A percentile compares a stretch with the other conserved stretches of the same genome.
Conservation (phyloP, 2,329 filamentous ascomycete species). For the Laburnicola sp. region DNA sequence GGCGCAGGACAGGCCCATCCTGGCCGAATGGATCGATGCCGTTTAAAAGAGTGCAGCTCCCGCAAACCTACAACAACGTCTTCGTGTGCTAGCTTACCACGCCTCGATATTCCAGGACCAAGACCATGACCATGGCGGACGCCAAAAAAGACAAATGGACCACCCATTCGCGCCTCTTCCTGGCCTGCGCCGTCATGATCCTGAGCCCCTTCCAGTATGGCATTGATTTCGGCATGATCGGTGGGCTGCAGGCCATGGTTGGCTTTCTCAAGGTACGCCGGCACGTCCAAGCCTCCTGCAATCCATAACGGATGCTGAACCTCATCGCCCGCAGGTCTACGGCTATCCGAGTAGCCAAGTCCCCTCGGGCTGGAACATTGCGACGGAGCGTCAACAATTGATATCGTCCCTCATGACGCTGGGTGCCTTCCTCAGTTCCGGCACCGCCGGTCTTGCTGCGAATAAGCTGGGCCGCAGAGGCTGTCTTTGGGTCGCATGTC, state of each 20-base stretch:
- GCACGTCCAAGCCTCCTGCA: no score
- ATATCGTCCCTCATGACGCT: constrained; percentile 37
- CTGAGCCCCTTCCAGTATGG: constrained; percentile 42
- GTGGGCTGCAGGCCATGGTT: constrained; percentile 11
- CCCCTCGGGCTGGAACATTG: constrained; percentile 14
- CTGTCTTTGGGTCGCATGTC: constrained; percentile 50
- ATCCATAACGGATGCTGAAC: no score
- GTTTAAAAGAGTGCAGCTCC: constrained; percentile 6
- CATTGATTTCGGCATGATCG: constrained; percentile 19
- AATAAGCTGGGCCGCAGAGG: constrained; percentile 44
- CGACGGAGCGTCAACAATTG: constrained; percentile 48
- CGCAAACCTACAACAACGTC: not conserved
- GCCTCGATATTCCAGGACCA: not conserved
- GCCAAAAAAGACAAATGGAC: constrained; percentile 32
- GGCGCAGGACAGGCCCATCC: constrained; percentile 18
- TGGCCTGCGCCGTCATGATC: constrained; percentile 54
- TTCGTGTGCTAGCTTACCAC: not conserved
- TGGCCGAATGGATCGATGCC: constrained; percentile 24
- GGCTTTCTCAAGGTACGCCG: constrained; percentile 5
- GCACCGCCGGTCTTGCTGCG: not conserved
- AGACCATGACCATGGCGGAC: constrained; percentile 23
- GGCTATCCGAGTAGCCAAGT: constrained; percentile 2
- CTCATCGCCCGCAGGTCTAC: not conserved
- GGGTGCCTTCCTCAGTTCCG: constrained; percentile 33
- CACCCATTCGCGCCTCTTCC: constrained; percentile 51